A percentile compares a stretch with the other conserved stretches of the same genome.
Evolutionary conservation across 2,329 filamentous ascomycete genomes (phyloP).

Genomic region (Epichloe typhina): DNA sequence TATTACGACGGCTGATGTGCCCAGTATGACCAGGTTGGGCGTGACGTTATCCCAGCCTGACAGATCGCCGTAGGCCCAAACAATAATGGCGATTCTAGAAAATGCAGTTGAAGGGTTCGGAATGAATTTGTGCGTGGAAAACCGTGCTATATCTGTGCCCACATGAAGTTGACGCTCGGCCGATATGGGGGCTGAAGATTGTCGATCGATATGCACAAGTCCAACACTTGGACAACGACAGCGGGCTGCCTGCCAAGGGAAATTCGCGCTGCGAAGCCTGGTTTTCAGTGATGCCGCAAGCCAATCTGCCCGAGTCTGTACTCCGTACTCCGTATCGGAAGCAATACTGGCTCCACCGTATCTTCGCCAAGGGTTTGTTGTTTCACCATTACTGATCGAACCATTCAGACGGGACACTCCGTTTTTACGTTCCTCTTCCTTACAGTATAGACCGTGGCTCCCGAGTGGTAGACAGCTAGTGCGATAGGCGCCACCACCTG

Average conservation of each 20-base stretch:
- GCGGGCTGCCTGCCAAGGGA: neutral
- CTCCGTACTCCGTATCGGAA: neutral
- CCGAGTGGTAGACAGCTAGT: neutral
- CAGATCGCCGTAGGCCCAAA: neutral
- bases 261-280: neutral
- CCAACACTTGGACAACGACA: neutral
- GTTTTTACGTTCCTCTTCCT: neutral
- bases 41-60: neutral
- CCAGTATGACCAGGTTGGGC: no score
- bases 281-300: neutral
- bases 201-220: neutral
- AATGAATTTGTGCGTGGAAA: no score
- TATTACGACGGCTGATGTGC: neutral
- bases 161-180: neutral
- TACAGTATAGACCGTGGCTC: neutral
- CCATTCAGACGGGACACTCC: conserved; percentile 2
- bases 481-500: neutral
- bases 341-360: neutral
- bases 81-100: neutral
- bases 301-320: neutral
- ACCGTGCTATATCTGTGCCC: neutral
- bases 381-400: conserved; percentile 6
- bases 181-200: neutral
- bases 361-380: neutral
- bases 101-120: neutral